These are phyloP conservation scores for Fusarium sp. DNA, from an alignment of 2,329 filamentous ascomycete species.

Conservation along the genomic window DNA sequence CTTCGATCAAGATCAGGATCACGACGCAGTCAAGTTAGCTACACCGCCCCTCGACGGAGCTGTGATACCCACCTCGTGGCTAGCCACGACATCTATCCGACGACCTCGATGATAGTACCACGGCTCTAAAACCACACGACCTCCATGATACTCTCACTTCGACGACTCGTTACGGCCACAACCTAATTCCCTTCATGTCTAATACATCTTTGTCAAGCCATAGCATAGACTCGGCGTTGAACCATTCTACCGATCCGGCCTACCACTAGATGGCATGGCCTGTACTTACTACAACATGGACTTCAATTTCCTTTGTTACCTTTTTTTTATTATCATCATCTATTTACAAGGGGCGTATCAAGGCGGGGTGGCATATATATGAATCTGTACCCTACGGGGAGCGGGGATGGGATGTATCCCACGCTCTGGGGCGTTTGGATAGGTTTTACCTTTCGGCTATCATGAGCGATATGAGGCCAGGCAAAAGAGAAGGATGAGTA, in stretches of 20 bases:
- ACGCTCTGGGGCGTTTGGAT: conserved; percentile 45
- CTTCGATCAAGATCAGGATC: conserved; percentile 9
- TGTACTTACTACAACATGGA: conserved; percentile 47
- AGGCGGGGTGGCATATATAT: conserved; percentile 39
- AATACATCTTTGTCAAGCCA: conserved; percentile 45
- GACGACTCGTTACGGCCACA: conserved; percentile 41
- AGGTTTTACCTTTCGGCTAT: conserved; percentile 39
- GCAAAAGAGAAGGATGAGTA: conserved; percentile 41
- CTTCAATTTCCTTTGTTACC: conserved; percentile 38
- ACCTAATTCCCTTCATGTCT: conserved; percentile 45
- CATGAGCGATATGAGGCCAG: conserved; percentile 43
- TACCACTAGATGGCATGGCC: conserved; percentile 32
- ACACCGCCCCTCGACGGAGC: conserved; percentile 4
- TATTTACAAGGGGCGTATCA: conserved; percentile 46
- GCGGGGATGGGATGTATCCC: conserved; percentile 33
- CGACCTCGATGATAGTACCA: conserved; percentile 45
- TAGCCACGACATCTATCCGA: conserved; percentile 31
- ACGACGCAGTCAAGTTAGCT: not conserved
- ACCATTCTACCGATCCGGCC: conserved; percentile 35
- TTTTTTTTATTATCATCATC: conserved; percentile 26
- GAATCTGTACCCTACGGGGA: conserved; percentile 39
- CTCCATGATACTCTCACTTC: conserved; percentile 43
- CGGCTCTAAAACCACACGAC: conserved; percentile 29
- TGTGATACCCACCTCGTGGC: conserved; percentile 28
- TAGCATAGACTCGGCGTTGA: conserved; percentile 52